Base-by-base conservation (phyloP, 2,329 filamentous ascomycete species). In the Penicillium sp. region DNA sequence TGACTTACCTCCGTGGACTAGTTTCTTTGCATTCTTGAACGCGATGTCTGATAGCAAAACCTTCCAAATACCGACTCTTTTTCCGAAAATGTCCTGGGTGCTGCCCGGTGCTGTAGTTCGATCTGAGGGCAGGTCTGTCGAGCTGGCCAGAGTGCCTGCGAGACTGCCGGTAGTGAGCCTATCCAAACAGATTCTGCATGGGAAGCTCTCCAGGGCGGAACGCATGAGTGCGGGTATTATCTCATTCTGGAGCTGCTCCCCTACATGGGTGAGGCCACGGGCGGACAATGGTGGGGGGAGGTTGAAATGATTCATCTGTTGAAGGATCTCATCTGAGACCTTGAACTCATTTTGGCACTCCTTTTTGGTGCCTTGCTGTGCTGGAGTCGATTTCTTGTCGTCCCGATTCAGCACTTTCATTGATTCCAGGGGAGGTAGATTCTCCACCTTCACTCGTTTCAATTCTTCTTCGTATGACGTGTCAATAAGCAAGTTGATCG, bases 1-100 rank as follows among this genome's bases (percentile, higher is more conserved):
- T 4, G 39, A 43, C 33, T 6, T 40, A 46, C 57, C 54, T 39
- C 7, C 27, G 11, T n/a, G 38, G 16, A 48, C 43, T 7, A 63
- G 25, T 19, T 41, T 57, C 21, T 56, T 60, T 4, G 54, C 15
- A 34, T 44, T 59, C 0, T 45, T 59, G 11, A 64, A 57, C n/a
- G 64, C 64, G 0, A 31, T 23, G 2, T 53, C 47, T 11, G 65
- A 65, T 0, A 67, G 47, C 13, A 64, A 40, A 2, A 66, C 55
- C 40, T 66, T 66, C 65, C 64, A 67, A 6, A 49, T 9, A 2
- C 65, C 64, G 6, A 65, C n/a, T 9, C 31, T 39, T 33, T 58
- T 58, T 1, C 62, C 65, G 13, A 64, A 65, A 9, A 67, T 44
- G 1, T 65, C 59, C n/a, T 47, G 25, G 34, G 21, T n/a, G 41